These are phyloP conservation scores for Nemania abortiva DNA, from an alignment of 2,329 filamentous ascomycete genomes.

Conservation along the genomic window DNA sequence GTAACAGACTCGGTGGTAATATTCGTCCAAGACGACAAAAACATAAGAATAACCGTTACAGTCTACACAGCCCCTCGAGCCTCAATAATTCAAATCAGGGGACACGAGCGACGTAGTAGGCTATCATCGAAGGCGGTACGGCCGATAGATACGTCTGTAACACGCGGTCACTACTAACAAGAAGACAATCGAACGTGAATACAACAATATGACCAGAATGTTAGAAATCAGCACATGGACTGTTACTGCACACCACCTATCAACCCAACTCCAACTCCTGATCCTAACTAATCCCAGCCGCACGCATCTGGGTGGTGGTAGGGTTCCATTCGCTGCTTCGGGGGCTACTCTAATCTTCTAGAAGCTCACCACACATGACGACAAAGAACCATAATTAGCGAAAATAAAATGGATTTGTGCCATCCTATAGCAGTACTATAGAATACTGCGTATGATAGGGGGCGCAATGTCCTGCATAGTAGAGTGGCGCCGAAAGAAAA, in stretches of 20 bases:
- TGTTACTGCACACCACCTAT: not conserved
- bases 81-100: not conserved
- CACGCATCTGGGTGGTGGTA: not conserved
- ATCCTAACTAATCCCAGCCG: not conserved
- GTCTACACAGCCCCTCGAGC: not conserved
- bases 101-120: not conserved
- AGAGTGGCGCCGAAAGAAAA: not conserved
- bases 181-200: not conserved
- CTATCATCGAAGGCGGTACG: not conserved
- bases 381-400: conserved; percentile 7
- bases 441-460: conserved; percentile 1
- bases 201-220: not conserved
- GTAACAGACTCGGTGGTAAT: not conserved
- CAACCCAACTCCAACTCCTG: no score
- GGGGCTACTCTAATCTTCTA: conserved; percentile 10
- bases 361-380: conserved; percentile 8
- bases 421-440: not conserved
- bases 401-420: no score
- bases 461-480: conserved; percentile 10
- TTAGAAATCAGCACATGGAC: not conserved
- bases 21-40: not conserved
- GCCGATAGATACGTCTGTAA: not conserved
- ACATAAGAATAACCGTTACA: not conserved
- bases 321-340: not conserved
- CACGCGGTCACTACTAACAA: not conserved